phyloP scores from a whole-genome alignment of 441 rosid genomes.

The Aleurites moluccanus region DNA sequence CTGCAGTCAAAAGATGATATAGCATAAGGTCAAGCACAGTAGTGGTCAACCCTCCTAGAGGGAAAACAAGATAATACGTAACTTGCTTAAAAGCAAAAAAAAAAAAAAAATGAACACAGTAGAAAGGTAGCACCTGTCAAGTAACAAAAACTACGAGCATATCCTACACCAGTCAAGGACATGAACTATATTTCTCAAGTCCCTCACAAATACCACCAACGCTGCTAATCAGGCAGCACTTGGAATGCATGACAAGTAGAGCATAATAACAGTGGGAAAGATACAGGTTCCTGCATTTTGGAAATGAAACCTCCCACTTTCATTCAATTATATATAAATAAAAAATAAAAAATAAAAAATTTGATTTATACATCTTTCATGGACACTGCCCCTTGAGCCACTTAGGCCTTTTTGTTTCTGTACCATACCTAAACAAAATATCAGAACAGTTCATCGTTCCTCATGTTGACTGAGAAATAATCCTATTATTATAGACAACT shows the following conservation, averaged over 20 bases:
- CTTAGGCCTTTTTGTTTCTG: too few species aligned
- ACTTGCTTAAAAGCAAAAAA: not conserved
- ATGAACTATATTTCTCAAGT: not conserved
- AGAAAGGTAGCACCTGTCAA: not conserved
- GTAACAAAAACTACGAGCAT: not conserved
- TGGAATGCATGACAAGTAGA: not conserved
- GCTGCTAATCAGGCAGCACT: conserved; percentile 6
- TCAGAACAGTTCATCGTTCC: not conserved
- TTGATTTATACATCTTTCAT: not conserved
- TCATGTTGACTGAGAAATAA: not conserved
- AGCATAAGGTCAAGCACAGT: not conserved
- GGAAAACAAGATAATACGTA: not conserved
- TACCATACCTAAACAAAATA: not conserved
- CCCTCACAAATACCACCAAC: not conserved
- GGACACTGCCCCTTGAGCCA: not conserved
- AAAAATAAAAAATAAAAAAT: not conserved
- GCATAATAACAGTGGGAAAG: not conserved
- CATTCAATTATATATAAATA: not conserved
- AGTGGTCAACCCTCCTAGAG: not conserved
- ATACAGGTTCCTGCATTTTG: not conserved
- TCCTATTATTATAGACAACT: not conserved
- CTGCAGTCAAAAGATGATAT: conserved; percentile 34
- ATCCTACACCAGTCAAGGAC: not conserved
- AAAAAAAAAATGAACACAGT: not conserved
- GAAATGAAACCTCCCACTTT: not conserved